Conservation (phyloP, 2,329 filamentous ascomycete genomes). For the Cercospora sp. region DNA sequence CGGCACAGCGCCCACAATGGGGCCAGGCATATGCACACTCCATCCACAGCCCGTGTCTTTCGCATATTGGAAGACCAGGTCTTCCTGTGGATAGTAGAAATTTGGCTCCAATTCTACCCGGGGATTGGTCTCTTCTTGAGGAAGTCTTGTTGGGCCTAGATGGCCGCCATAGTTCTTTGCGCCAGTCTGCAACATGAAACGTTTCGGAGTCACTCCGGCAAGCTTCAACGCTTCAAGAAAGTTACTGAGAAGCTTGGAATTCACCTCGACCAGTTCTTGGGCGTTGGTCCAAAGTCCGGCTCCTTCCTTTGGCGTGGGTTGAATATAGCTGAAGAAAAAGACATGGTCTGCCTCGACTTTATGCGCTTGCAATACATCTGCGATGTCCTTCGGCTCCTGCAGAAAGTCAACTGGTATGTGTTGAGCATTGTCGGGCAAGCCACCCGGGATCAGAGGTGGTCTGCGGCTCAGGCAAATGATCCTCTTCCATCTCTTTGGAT, state of each 20-base stretch:
- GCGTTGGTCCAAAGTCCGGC: conserved; percentile 52
- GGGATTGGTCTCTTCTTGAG: conserved; percentile 51
- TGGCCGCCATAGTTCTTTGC: conserved; percentile 56
- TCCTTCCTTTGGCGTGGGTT: conserved; percentile 49
- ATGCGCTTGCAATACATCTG: conserved; percentile 37
- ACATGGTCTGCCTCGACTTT: conserved; percentile 46
- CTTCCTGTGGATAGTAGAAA: conserved; percentile 59
- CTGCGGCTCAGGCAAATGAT: conserved; percentile 54
- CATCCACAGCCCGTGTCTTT: conserved; percentile 42
- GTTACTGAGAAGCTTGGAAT: conserved; percentile 52
- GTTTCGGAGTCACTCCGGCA: conserved; percentile 47
- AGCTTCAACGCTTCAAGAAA: conserved; percentile 50
- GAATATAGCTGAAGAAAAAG: conserved; percentile 59
- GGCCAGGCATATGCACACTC: conserved; percentile 52
- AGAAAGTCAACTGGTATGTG: conserved; percentile 44
- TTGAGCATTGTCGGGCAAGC: conserved; percentile 31
- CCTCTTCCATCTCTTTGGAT: conserved; percentile 53
- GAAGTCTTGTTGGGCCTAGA: conserved; percentile 48
- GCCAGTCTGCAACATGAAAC: conserved; percentile 54
- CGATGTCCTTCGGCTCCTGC: conserved; percentile 41
- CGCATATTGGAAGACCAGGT: conserved; percentile 49
- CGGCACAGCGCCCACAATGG: conserved; percentile 52
- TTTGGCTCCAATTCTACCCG: conserved; percentile 49
- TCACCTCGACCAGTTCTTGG: conserved; percentile 52
- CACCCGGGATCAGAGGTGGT: conserved; percentile 42